These are phyloP conservation scores for Pseudogymnoascus sp. DNA, from an alignment of 2,329 filamentous ascomycete genomes.

Conservation along the genomic window DNA sequence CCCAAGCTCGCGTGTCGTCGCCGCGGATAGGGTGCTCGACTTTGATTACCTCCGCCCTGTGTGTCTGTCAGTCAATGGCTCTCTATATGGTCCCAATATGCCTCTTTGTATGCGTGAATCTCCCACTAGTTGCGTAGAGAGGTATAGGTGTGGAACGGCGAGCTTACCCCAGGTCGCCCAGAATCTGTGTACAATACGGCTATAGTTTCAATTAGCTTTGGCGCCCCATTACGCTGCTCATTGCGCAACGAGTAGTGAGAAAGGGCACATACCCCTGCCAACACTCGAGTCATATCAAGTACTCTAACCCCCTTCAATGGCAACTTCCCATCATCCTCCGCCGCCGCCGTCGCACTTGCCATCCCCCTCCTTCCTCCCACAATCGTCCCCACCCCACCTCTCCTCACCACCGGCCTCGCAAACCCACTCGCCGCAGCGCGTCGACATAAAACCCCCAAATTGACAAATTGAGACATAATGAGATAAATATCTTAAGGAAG, in stretches of 20 bases:
- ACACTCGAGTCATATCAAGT: constrained; percentile 90
- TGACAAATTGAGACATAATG: background rate
- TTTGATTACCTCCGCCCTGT: constrained; percentile 91
- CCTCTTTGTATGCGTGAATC: constrained; percentile 18
- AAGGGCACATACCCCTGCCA: constrained; percentile 70
- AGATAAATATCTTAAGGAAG: background rate
- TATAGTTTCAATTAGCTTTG: constrained; percentile 30
- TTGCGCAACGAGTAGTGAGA: background rate
- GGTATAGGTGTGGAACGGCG: constrained; percentile 14
- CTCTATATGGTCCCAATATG: background rate
- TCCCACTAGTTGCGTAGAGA: constrained; percentile 6
- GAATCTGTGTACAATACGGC: constrained; percentile 96
- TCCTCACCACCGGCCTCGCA: background rate
- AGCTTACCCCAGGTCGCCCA: constrained; percentile 86
- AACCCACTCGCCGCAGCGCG: background rate
- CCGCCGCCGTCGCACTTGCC: constrained; percentile 14
- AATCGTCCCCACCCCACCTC: background rate
- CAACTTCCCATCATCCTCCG: constrained; percentile 35
- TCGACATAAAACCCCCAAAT: background rate
- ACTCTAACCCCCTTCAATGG: constrained; percentile 83
- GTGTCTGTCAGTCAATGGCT: constrained; percentile 12
- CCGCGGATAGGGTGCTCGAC: constrained; percentile 86
- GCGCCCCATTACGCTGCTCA: background rate
- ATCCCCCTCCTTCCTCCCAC: background rate
- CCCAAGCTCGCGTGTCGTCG: constrained; percentile 94